Evolutionary conservation across 768 basidiomycete species (phyloP).

Genomic region (Boletus subcaerulescens): DNA sequence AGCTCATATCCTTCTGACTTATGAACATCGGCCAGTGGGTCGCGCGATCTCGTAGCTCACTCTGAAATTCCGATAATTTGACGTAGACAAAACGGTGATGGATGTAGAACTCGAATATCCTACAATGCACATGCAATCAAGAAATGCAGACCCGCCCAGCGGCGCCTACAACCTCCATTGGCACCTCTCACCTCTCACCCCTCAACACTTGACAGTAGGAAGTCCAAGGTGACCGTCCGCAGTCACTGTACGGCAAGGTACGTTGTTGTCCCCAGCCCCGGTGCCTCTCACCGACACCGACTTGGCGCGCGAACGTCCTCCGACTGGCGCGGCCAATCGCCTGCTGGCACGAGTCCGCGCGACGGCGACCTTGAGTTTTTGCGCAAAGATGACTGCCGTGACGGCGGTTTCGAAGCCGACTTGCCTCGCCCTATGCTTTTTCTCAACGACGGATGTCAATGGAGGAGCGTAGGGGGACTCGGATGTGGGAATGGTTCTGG

Average conservation of each 20-base stretch:
- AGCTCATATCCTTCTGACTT: too few species aligned
- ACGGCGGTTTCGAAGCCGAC: constrained; percentile 25
- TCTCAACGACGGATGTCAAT: neutral
- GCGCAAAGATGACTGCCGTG: constrained; percentile 20
- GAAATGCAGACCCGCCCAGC: neutral
- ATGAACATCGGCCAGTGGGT: too few species aligned
- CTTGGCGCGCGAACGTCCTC: constrained; percentile 2
- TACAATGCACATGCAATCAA: neutral
- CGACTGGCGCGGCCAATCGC: neutral
- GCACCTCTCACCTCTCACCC: neutral
- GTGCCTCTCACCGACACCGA: neutral
- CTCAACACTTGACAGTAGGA: neutral
- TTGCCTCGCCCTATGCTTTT: constrained; percentile 2
- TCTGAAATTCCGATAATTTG: too few species aligned
- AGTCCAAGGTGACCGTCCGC: neutral
- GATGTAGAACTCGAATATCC: neutral
- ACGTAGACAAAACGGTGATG: neutral
- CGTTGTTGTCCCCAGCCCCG: neutral
- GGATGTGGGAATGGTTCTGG: too few species aligned
- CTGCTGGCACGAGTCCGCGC: constrained; percentile 5
- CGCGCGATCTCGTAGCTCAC: too few species aligned
- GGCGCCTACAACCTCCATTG: neutral
- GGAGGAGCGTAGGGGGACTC: neutral
- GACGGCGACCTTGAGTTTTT: constrained; percentile 20
- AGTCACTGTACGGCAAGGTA: neutral